Percentiles rank a stretch among this genome's conserved stretches.
Conservation (phyloP, 768 basidiomycete genomes). For the Mycena albidolilacea region DNA sequence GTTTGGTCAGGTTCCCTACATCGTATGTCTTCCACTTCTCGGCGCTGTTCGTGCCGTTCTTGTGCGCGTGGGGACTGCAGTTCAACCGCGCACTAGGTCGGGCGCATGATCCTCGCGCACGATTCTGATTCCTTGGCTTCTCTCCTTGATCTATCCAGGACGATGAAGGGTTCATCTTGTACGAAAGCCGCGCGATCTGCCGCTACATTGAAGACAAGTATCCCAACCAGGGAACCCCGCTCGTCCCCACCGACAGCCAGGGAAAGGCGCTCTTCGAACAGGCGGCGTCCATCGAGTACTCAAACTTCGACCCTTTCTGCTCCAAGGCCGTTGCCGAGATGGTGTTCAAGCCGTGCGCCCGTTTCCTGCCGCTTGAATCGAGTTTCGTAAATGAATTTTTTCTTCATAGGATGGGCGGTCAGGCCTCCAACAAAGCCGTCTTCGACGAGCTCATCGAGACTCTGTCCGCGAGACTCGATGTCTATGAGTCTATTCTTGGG, state of each 20-base stretch:
- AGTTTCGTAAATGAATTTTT: not conserved
- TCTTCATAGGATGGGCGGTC: not conserved
- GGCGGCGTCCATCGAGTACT: conserved; percentile 31
- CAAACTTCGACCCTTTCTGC: conserved; percentile 19
- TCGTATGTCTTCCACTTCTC: conserved; percentile 11
- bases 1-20: conserved; percentile 57
- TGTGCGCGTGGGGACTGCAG: no score
- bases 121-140: no score
- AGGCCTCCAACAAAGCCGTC: conserved; percentile 47
- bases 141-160: conserved; percentile 40
- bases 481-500: conserved; percentile 66
- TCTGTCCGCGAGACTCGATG: conserved; percentile 57
- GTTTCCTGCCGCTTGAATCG: not conserved
- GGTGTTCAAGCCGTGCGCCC: conserved; percentile 34
- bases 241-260: conserved; percentile 52
- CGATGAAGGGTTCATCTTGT: conserved; percentile 64
- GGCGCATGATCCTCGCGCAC: no score
- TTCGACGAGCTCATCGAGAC: conserved; percentile 46
- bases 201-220: conserved; percentile 64
- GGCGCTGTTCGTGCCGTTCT: no score
- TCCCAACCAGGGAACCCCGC: conserved; percentile 52
- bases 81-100: no score
- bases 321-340: conserved; percentile 16
- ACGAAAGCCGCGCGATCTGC: conserved; percentile 62
- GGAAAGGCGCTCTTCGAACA: conserved; percentile 48